Base-by-base conservation (phyloP, 352 stramenopile genomes). In the Pythium insidiosum region DNA sequence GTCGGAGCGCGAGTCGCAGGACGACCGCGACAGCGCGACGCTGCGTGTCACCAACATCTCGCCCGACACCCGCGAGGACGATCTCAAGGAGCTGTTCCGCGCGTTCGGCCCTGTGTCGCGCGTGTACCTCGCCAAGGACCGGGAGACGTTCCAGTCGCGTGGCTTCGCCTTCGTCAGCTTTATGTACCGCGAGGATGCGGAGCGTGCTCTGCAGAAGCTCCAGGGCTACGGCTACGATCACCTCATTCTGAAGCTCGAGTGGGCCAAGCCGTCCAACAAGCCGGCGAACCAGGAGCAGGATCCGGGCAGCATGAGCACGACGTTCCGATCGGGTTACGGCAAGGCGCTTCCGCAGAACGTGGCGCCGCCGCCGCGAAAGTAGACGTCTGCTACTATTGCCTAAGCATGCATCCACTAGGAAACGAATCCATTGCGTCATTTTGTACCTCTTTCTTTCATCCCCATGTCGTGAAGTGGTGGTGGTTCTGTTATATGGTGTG, bases 231-330 rank as follows among this genome's bases (percentile, higher is more conserved):
- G 97, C 40, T 99, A 99, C 66, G 95, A 99, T 71, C 96, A 99
- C 75, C 84, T 99, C 65, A 99, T 99, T 72, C 79, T 99, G 47
- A 99, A 99, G 82, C 79, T 99, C 46, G 97, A 99, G 76, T 99
- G 95, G 95, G 97, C 97, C 47, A 97, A 98, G 82, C 97, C 96
- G 6, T 92, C 82, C 48, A 95, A 73, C 81, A 96, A 88, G 72
- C 73, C 69, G 22, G 68, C 68, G 20, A 57, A 79, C 47, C 73
- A 73, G 44, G 63, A 64, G 38, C 56, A 60, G 49, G 72, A 94
- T 43, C 69, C 73, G 35, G 79, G 82, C 54, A 84, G 70, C 54
- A 84, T 87, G 68, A 71, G 75, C 54, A 94, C 82, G 29, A 91
- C 77, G 38, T 94, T 91, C 73, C 82, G 82, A 40, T 92, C 79